Evolutionary conservation across 768 basidiomycete genomes (phyloP).

Genomic region (Lyophyllum shimeji): DNA sequence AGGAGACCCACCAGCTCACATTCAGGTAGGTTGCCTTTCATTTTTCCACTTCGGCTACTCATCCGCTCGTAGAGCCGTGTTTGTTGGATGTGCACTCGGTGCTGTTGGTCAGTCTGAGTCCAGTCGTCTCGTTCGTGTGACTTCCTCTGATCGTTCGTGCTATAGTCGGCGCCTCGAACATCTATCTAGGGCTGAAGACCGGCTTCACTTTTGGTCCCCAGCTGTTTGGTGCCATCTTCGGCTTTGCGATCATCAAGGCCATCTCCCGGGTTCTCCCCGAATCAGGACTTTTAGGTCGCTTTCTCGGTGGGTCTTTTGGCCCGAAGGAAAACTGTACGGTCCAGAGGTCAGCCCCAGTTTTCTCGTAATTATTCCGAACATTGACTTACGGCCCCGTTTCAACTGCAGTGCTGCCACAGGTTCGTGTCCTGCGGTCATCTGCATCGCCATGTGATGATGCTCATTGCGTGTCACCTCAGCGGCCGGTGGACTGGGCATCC

Average conservation of each 20-base stretch:
- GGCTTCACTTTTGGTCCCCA: slow-evolving; percentile 67
- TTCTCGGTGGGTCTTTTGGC: slow-evolving; percentile 57
- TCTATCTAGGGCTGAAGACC: slow-evolving; percentile 69
- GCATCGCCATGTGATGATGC: slow-evolving; percentile 10
- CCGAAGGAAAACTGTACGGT: slow-evolving; percentile 70
- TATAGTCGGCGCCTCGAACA: slow-evolving; percentile 56
- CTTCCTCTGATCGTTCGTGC: background rate
- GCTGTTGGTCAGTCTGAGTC: slow-evolving; percentile 33
- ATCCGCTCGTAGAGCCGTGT: slow-evolving; percentile 33
- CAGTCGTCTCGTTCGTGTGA: background rate
- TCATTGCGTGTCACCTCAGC: slow-evolving; percentile 36
- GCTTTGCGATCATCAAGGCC: slow-evolving; percentile 60
- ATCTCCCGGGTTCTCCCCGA: slow-evolving; percentile 49
- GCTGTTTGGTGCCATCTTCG: slow-evolving; percentile 61
- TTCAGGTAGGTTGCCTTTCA: slow-evolving; percentile 32
- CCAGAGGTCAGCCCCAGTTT: slow-evolving; percentile 38
- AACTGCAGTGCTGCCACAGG: slow-evolving; percentile 48
- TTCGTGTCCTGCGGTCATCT: slow-evolving; percentile 17
- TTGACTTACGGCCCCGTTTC: background rate
- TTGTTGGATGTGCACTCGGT: slow-evolving; percentile 52
- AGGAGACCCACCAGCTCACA: slow-evolving; percentile 53
- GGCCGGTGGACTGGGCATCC: slow-evolving; percentile 57
- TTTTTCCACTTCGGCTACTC: slow-evolving; percentile 1
- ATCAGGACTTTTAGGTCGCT: slow-evolving; percentile 39
- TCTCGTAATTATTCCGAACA: background rate